phyloP scores from a whole-genome alignment of 1,284 basidiomycete species.

The Sutorius eximius region DNA sequence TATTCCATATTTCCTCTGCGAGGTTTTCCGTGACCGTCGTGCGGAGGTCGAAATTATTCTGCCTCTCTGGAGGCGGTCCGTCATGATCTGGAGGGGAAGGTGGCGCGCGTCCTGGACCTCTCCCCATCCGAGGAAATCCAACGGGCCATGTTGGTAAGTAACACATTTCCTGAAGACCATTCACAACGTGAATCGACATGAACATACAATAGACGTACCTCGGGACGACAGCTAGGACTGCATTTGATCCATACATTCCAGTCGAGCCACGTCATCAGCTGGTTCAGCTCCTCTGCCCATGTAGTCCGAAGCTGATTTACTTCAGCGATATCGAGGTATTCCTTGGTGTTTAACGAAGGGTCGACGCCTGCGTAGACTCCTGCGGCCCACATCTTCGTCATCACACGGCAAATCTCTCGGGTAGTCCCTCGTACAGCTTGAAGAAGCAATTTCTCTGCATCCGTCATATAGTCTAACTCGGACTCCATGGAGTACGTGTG shows the following conservation, averaged over 20 bases:
- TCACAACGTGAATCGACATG: too few species aligned
- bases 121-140: conserved; percentile 6
- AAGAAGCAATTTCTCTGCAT: conserved; percentile 39
- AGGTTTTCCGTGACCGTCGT: not conserved
- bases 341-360: not conserved
- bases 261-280: conserved; percentile 42
- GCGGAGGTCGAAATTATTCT: not conserved
- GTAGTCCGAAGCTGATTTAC: conserved; percentile 10
- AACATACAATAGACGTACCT: conserved; percentile 25
- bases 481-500: conserved; percentile 35
- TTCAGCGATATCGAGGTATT: not conserved
- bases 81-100: not conserved
- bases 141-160: conserved; percentile 49
- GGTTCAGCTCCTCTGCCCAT: conserved; percentile 30
- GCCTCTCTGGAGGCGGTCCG: not conserved
- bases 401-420: conserved; percentile 47
- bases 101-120: not conserved
- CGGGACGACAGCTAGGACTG: conserved; percentile 34
- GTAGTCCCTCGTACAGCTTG: conserved; percentile 36
- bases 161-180: conserved; percentile 41
- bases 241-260: conserved; percentile 44
- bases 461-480: conserved; percentile 27
- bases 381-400: conserved; percentile 45
- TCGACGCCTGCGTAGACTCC: conserved; percentile 39
- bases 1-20: not conserved